phyloP scores from a whole-genome alignment of 495 filamentous ascomycete species.

The Talaromyces liani region DNA sequence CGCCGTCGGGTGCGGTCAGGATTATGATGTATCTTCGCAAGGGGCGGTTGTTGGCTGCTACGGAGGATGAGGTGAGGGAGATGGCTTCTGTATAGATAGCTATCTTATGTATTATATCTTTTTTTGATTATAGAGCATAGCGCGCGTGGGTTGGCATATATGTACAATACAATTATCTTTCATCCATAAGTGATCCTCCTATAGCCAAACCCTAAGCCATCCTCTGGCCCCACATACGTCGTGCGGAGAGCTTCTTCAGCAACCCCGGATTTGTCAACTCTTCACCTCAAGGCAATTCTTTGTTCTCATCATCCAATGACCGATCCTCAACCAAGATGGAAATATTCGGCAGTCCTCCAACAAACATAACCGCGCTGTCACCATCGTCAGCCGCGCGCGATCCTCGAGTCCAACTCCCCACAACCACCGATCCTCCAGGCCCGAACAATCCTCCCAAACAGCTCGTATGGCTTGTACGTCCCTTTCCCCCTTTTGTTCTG shows the following conservation, averaged over 20 bases:
- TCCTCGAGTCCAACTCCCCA: constrained; percentile 53
- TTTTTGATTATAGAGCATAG: neutral
- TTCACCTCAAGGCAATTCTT: neutral
- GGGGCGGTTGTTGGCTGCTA: neutral
- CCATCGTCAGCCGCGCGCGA: constrained; percentile 28
- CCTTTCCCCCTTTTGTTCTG: neutral
- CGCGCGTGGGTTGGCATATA: neutral
- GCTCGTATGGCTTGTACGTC: constrained; percentile 73
- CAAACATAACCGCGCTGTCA: constrained; percentile 12
- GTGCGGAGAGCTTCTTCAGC: neutral
- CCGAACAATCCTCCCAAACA: constrained; percentile 63
- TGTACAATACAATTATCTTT: neutral
- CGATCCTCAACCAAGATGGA: constrained; percentile 1
- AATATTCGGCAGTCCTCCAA: constrained; percentile 15
- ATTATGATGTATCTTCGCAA: constrained; percentile 37
- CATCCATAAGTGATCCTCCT: neutral
- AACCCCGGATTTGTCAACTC: neutral
- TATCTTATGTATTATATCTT: neutral
- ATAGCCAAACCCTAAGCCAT: too few relatives aligned
- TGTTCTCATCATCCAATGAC: neutral
- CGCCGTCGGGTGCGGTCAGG: constrained; percentile 39
- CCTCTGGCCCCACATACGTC: neutral
- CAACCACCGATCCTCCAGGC: constrained; percentile 74
- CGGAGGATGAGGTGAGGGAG: neutral
- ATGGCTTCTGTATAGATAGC: neutral